phyloP scores from a whole-genome alignment of 768 basidiomycete species.

The Russula sp. region DNA sequence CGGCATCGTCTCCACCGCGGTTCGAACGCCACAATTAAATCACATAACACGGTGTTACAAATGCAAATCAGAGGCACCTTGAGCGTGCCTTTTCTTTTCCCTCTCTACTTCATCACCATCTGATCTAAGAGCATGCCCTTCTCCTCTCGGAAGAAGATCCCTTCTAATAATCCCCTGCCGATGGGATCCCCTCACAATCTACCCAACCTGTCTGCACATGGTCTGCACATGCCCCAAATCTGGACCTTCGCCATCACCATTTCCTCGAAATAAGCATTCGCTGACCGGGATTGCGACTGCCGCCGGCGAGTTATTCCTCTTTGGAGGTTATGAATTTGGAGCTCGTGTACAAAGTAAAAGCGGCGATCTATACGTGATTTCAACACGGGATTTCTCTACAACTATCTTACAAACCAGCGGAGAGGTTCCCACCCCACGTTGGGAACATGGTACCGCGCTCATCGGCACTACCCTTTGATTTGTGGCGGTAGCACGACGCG shows the following conservation, averaged over 20 bases:
- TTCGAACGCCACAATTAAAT: too few species aligned
- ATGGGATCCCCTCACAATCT: too few species aligned
- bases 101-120: too few species aligned
- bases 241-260: conserved; percentile 63
- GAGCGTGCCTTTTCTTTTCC: too few species aligned
- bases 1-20: too few species aligned
- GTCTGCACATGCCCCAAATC: too few species aligned
- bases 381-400: conserved; percentile 72
- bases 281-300: conserved; percentile 72
- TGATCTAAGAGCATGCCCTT: too few species aligned
- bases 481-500: conserved; percentile 75
- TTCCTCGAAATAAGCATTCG: conserved; percentile 72
- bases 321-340: conserved; percentile 82
- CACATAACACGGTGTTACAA: too few species aligned
- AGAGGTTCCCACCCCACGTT: conserved; percentile 81
- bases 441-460: conserved; percentile 87
- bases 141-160: too few species aligned
- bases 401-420: conserved; percentile 84
- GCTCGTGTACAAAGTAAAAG: conserved; percentile 59
- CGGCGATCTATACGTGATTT: conserved; percentile 91
- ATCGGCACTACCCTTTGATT: conserved; percentile 93
- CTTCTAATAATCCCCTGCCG: too few species aligned
- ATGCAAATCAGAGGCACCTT: too few species aligned
- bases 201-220: too few species aligned
- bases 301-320: conserved; percentile 89